These are phyloP conservation scores for Cercospora canescens DNA, from an alignment of 2,329 filamentous ascomycete genomes.

Conservation along the genomic window DNA sequence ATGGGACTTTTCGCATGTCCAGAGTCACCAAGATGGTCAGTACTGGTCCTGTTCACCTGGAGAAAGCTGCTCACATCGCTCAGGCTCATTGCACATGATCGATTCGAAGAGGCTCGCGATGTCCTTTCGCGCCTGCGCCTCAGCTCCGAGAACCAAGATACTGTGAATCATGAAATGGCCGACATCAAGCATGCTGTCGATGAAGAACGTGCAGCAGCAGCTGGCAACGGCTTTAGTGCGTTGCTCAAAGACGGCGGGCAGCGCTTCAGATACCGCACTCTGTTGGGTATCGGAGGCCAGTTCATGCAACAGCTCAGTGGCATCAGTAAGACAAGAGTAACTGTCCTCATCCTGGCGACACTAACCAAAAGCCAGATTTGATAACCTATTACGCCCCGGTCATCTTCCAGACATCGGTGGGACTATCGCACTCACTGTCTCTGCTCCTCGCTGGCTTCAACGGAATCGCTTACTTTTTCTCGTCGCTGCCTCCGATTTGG, in stretches of 20 bases:
- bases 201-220: conserved; percentile 43
- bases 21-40: conserved; percentile 39
- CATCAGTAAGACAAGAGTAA: conserved; percentile 16
- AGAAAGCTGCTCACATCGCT: conserved; percentile 4
- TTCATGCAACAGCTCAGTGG: conserved; percentile 49
- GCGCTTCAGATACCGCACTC: conserved; percentile 42
- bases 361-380: not conserved
- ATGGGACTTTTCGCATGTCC: conserved; percentile 42
- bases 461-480: conserved; percentile 48
- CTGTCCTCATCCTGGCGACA: conserved; percentile 25
- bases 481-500: conserved; percentile 41
- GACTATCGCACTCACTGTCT: conserved; percentile 42
- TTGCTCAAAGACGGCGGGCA: conserved; percentile 47
- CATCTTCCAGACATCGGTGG: conserved; percentile 53
- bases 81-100: conserved; percentile 28
- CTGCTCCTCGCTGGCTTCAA: conserved; percentile 49
- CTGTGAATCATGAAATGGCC: conserved; percentile 31
- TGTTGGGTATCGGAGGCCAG: conserved; percentile 47
- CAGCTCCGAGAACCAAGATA: conserved; percentile 31
- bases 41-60: not conserved
- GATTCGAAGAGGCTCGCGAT: conserved; percentile 31
- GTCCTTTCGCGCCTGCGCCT: conserved; percentile 29
- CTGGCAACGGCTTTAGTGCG: conserved; percentile 32
- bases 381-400: conserved; percentile 39
- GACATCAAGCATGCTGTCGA: conserved; percentile 44